Evolutionary conservation across 441 rosid genomes (phyloP), one percentile per base, ranked within the genome.

Genomic region (Dalechampia spathulata): DNA sequence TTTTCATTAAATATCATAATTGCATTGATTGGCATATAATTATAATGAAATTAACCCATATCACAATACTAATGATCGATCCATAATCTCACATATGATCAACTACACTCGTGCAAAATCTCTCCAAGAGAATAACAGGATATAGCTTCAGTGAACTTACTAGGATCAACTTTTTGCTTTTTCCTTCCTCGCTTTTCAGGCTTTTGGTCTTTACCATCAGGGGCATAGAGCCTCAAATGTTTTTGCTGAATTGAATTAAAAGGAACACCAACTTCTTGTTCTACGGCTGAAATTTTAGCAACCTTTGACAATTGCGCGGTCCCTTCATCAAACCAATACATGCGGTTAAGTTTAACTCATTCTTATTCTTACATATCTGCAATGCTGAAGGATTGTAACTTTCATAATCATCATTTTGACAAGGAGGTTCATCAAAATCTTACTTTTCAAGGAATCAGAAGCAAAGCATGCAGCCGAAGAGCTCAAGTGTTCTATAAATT

Each of bases 171-270:
- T 49, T 82, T 90, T 62, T 56, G 79, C 80, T 73, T 93, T 75
- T 92, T 92, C 71, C 89, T 85, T 54, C 94, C 90, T 27, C 67
- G 69, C 64, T 85, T 83, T 74, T 87, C 82, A 38, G 77, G 73
- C 65, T 61, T 76, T 21, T 57, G 80, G 14, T 43, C 50, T 27
- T 65, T 79, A 49, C 70, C 87, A 60, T 61, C 72, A 41, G 72
- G 50, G 32, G 51, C 42, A 46, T 34, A 57, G 52, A 70, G 38
- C 74, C 60, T 72, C 46, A 70, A 69, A 49, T 70, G 56, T 66
- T 72, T 59, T 26, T 51, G 50, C 51, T 71, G 72, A 39, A 51
- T 43, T 40, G 54, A 53, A 63, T 36, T 68, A 48, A 63, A 56
- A 38, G 60, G 76, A 65, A 62, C 63, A 59, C 65, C 75, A 64